These are phyloP conservation scores for Fomitiporia mediterranea DNA, from an alignment of 1,284 basidiomycete genomes.

Conservation along the genomic window DNA sequence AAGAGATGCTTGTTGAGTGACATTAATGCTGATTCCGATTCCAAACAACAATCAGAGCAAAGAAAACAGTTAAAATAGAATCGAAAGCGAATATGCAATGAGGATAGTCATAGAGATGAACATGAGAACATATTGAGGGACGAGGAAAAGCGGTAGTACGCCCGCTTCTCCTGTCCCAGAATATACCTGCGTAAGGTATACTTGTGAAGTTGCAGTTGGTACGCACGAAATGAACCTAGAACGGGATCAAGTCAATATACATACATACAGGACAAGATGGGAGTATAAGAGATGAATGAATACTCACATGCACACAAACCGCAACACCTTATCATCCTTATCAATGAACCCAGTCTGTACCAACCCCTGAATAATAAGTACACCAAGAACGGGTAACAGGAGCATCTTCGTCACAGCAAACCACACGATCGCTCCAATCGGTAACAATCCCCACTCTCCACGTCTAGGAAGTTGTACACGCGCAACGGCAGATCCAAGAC, in stretches of 20 bases:
- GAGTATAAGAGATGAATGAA: neutral
- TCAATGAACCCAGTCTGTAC: constrained; percentile 46
- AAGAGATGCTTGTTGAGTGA: too few relatives aligned
- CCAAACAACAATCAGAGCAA: neutral
- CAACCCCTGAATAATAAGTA: constrained; percentile 57
- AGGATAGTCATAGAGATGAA: constrained; percentile 57
- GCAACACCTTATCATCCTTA: constrained; percentile 53
- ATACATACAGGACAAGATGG: neutral
- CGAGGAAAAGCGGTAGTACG: constrained; percentile 56
- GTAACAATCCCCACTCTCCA: constrained; percentile 49
- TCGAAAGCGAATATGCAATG: constrained; percentile 50
- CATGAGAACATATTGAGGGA: constrained; percentile 66
- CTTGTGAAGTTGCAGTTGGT: constrained; percentile 60
- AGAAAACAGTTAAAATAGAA: constrained; percentile 38
- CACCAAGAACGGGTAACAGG: constrained; percentile 65
- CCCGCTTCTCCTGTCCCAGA: constrained; percentile 61
- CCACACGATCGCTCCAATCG: constrained; percentile 58
- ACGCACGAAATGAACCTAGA: constrained; percentile 58
- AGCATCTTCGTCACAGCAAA: constrained; percentile 64
- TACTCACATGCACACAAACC: constrained; percentile 67
- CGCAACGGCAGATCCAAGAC: constrained; percentile 71
- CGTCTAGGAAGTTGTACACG: constrained; percentile 50
- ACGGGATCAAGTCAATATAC: neutral
- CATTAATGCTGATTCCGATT: too few relatives aligned
- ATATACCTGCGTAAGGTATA: constrained; percentile 62